phyloP scores from a whole-genome alignment of 495 filamentous ascomycete genomes.

The Neurospora sp. region DNA sequence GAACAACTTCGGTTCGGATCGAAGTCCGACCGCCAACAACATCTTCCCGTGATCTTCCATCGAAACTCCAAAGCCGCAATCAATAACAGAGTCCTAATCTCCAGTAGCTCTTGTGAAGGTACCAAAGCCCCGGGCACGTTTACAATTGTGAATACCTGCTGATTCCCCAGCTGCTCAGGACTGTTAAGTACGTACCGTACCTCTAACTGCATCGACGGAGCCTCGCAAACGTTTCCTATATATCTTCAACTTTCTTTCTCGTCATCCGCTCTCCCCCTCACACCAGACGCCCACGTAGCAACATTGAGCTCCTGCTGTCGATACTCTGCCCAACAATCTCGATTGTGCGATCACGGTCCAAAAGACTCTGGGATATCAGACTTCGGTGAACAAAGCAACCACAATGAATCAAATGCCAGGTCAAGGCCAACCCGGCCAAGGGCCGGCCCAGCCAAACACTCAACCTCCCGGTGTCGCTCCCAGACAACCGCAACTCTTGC shows the following conservation, averaged over 20 bases:
- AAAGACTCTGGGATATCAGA: background rate
- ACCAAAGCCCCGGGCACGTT: background rate
- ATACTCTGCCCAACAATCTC: background rate
- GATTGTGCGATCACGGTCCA: background rate
- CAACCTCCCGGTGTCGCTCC: conserved; percentile 2
- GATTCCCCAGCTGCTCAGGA: background rate
- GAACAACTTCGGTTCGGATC: background rate
- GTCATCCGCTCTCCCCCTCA: background rate
- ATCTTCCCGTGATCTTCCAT: background rate
- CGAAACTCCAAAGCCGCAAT: background rate
- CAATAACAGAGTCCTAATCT: background rate
- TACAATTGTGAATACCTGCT: background rate
- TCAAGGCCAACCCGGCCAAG: conserved; percentile 23
- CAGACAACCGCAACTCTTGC: conserved; percentile 6
- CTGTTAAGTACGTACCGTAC: background rate
- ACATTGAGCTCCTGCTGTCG: background rate
- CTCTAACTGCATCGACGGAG: background rate
- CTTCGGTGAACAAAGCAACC: background rate
- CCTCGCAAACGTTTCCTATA: background rate
- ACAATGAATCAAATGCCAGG: conserved; percentile 24
- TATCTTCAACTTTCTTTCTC: background rate
- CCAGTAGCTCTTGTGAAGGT: background rate
- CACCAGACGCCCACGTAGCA: background rate
- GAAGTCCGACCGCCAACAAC: background rate
- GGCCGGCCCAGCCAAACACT: conserved; percentile 1